Base-by-base conservation (phyloP, 2,329 filamentous ascomycete species). In the Claviceps lovelessii region DNA sequence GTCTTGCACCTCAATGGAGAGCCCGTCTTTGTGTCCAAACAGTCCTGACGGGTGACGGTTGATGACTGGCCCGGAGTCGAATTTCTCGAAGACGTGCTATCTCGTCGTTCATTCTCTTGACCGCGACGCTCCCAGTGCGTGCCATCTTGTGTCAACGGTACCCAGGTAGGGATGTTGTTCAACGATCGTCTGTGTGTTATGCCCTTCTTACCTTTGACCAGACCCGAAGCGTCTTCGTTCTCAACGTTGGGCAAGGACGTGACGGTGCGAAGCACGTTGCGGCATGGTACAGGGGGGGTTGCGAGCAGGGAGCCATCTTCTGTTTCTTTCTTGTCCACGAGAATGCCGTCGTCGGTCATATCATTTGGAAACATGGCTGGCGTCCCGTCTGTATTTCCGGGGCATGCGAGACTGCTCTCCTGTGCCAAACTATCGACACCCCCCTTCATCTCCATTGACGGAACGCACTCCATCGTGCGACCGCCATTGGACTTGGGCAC, bases 61-160 rank as follows among this genome's bases (percentile, higher is more conserved):
- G 54, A 47, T 5, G 57, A 60, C 29, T 64, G 56, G 2, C 64
- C 62, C 5, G 66, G 64, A 17, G 65, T 69, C 4, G 67, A 67
- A 45, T 61, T 65, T 4, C 61, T 60, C 6, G 64, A 61, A 4
- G 65, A 64, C 1, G 54, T 41, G 13, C 55, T 56, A 35, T 59
- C 63, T 1, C 51, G 57, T 10, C 55, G 52, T 10, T 61, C 48
- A 3, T 63, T 60, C 5, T 59, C 49, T 1, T 60, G 60, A 1
- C 60, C 60, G 2, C 59, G 58, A 2, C 62, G 61, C 44, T 63
- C 63, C 3, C 54, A 52, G 1, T 59, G 54, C 2, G 59, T 54
- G 23, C 62, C 59, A 10, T 65, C 61, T 0, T 54, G 54, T 0
- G 61, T 31, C 5, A 57, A 49, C 46, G 50, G 55, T 46, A 49